These are phyloP conservation scores for Erigeron canadensis DNA, from an alignment of 129 eudicot species.

Conservation along the genomic window DNA sequence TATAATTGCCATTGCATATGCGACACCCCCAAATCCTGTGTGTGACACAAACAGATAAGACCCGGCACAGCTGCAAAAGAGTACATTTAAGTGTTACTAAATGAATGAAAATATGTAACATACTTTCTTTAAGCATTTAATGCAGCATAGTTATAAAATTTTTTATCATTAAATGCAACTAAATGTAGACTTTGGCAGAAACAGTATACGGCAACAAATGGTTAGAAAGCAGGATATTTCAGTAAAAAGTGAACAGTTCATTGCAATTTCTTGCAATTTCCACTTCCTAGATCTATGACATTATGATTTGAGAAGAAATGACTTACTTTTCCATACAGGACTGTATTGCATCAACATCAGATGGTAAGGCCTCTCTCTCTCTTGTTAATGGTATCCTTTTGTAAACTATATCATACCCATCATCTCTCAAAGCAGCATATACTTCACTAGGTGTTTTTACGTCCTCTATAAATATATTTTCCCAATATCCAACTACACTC, in stretches of 20 bases:
- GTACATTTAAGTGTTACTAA: conserved; percentile 15
- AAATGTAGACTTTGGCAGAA: not conserved
- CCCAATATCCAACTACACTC: conserved; percentile 94
- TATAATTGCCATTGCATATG: conserved; percentile 92
- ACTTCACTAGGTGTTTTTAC: conserved; percentile 91
- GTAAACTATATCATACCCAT: conserved; percentile 57
- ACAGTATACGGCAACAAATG: not conserved
- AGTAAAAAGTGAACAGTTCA: not conserved
- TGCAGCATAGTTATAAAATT: not conserved
- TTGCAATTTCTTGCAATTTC: not conserved
- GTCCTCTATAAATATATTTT: conserved; percentile 74
- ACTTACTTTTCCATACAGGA: conserved; percentile 82
- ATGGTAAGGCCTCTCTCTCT: conserved; percentile 86
- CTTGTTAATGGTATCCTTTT: conserved; percentile 87
- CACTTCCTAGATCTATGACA: not conserved
- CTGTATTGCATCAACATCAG: conserved; percentile 92
- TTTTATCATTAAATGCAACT: not conserved
- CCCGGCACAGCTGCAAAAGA: conserved; percentile 69
- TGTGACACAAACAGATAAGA: conserved; percentile 90
- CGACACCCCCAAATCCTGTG: conserved; percentile 97
- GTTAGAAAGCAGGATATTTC: not conserved
- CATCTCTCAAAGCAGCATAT: conserved; percentile 61
- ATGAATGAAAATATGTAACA: not conserved
- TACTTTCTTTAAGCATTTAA: not conserved
- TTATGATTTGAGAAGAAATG: not conserved